These are phyloP conservation scores for Phytophthora pisi DNA, from an alignment of 352 stramenopile species.

Conservation along the genomic window DNA sequence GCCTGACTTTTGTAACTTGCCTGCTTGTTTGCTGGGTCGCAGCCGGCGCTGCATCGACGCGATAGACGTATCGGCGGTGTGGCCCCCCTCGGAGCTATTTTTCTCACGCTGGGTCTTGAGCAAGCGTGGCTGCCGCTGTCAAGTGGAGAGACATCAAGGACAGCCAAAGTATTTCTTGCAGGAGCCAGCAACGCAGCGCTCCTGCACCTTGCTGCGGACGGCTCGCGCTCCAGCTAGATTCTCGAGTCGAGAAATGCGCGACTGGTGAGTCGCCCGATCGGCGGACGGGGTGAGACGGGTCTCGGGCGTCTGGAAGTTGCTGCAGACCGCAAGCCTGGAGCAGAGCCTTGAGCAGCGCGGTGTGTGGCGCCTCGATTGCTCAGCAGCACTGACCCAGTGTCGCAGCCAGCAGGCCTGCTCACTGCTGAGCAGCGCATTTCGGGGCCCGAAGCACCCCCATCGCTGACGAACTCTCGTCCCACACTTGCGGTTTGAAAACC, in stretches of 20 bases:
- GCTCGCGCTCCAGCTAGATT: background rate
- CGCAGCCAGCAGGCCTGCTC: background rate
- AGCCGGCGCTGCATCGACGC: background rate
- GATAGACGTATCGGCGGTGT: background rate
- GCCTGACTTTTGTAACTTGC: background rate
- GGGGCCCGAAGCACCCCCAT: background rate
- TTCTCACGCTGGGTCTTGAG: background rate
- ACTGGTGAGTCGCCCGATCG: background rate
- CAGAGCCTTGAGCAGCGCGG: too few species aligned
- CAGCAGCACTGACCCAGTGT: background rate
- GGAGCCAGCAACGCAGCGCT: background rate
- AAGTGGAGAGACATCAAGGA: background rate
- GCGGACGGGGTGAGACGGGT: background rate
- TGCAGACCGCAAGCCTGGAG: background rate
- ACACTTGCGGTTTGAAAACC: background rate
- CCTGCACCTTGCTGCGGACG: background rate
- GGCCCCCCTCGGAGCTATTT: background rate
- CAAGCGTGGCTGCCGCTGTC: background rate
- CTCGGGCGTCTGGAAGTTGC: background rate
- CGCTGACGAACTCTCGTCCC: constrained; percentile 7
- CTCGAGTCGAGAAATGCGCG: background rate
- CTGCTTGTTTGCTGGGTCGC: background rate
- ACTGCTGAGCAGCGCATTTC: background rate
- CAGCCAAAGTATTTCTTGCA: background rate
- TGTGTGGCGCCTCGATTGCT: background rate